Percentiles rank a stretch among this genome's conserved stretches.
Evolutionary conservation across 345 rosid species (phyloP).

Genomic region (Trapa incisa): DNA sequence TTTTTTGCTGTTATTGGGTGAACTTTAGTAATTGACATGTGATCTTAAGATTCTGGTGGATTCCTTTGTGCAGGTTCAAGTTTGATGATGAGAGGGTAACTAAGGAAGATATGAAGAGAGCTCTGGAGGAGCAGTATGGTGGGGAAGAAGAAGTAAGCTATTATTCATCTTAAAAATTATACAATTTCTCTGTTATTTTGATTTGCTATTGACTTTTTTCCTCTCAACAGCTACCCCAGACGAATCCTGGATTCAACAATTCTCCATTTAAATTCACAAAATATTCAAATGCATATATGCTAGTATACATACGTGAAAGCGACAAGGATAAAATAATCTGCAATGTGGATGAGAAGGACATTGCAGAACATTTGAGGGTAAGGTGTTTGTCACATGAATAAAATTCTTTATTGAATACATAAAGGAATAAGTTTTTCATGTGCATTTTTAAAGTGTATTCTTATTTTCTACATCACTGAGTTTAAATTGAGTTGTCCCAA

Average conservation of each 20-base stretch:
- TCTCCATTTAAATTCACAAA: constrained; percentile 44
- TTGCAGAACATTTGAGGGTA: constrained; percentile 47
- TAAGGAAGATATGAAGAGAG: constrained; percentile 40
- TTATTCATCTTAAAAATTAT: neutral
- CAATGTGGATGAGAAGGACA: constrained; percentile 43
- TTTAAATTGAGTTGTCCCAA: neutral
- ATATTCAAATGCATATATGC: constrained; percentile 49
- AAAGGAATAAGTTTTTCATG: neutral
- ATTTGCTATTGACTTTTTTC: neutral
- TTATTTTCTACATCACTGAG: neutral
- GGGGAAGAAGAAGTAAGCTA: constrained; percentile 39
- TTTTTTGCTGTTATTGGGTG: neutral
- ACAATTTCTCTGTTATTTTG: constrained; percentile 2
- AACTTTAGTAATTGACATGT: neutral
- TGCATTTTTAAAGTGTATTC: neutral
- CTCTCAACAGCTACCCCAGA: constrained; percentile 32
- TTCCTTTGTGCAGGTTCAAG: constrained; percentile 25
- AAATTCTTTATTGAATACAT: too few relatives aligned
- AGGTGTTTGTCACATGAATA: neutral
- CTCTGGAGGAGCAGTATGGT: constrained; percentile 45
- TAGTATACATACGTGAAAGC: constrained; percentile 41
- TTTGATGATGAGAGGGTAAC: constrained; percentile 51
- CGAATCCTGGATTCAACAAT: constrained; percentile 44
- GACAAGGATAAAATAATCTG: constrained; percentile 47
- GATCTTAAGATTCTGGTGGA: neutral